Conservation (phyloP, 352 stramenopile genomes). For the Phytopythium mirpurense region DNA sequence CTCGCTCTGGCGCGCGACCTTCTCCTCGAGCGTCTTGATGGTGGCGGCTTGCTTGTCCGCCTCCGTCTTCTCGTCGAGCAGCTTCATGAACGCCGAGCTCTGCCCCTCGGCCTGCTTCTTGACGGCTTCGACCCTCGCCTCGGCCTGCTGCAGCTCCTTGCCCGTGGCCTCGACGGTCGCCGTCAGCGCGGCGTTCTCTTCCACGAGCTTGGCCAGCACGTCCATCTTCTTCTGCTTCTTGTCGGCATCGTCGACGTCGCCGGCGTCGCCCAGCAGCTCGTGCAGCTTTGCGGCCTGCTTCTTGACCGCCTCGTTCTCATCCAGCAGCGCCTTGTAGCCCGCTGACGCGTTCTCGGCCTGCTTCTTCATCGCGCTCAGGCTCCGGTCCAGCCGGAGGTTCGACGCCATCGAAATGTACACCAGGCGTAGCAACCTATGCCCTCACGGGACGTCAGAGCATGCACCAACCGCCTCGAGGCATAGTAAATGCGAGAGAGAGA, state of each 20-base stretch:
- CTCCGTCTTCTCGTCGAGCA: constrained; percentile 71
- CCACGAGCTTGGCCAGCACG: constrained; percentile 44
- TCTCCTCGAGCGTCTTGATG: constrained; percentile 33
- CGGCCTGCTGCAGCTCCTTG: constrained; percentile 40
- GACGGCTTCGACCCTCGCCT: constrained; percentile 43
- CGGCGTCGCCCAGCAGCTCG: constrained; percentile 28
- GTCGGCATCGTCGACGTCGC: constrained; percentile 23
- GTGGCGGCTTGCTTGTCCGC: constrained; percentile 44
- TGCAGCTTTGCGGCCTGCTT: constrained; percentile 69
- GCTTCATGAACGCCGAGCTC: constrained; percentile 75
- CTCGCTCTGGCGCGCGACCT: constrained; percentile 35
- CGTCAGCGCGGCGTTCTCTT: constrained; percentile 54
- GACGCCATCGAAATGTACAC: constrained; percentile 67
- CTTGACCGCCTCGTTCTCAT: constrained; percentile 63
- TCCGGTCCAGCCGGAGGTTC: constrained; percentile 72
- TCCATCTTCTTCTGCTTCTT: constrained; percentile 41
- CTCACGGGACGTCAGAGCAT: too few species aligned
- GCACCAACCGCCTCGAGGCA: too few species aligned
- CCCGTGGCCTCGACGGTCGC: constrained; percentile 27
- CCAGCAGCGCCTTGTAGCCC: constrained; percentile 63
- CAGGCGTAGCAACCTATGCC: constrained; percentile 62
- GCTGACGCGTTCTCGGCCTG: constrained; percentile 60
- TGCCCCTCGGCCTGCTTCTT: constrained; percentile 79
- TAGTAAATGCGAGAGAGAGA: too few species aligned
- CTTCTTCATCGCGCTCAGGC: constrained; percentile 65